phyloP scores from a whole-genome alignment of 345 rosid genomes.

The Rhodamnia argentea region DNA sequence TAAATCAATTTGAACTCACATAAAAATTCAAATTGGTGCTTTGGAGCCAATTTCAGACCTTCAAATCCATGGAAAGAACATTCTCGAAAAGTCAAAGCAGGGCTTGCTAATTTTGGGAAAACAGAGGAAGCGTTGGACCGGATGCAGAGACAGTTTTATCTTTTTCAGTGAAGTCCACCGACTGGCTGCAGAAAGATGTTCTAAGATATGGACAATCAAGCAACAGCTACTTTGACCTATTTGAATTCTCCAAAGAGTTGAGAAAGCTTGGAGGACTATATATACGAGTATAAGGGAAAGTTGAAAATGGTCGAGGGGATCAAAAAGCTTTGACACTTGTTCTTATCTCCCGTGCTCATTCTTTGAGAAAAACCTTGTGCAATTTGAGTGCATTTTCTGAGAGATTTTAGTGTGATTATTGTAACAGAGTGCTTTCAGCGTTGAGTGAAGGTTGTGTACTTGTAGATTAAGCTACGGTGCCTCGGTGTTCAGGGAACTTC shows the following conservation, averaged over 20 bases:
- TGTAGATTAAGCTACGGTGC: neutral
- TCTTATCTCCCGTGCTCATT: neutral
- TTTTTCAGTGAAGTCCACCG: neutral
- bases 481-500: neutral
- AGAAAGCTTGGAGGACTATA: neutral
- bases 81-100: neutral
- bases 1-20: neutral
- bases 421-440: neutral
- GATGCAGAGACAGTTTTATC: neutral
- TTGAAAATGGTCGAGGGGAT: neutral
- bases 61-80: neutral
- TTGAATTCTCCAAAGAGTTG: neutral
- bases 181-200: neutral
- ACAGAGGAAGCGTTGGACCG: neutral
- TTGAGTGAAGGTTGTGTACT: neutral
- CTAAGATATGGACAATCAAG: neutral
- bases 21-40: neutral
- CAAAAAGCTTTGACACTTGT: neutral
- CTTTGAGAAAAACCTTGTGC: neutral
- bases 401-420: neutral
- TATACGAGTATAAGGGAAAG: neutral
- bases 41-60: neutral
- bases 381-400: neutral
- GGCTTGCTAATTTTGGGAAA: neutral
- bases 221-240: neutral